Percentiles rank a stretch among this genome's conserved stretches.
Conservation (phyloP, 2,329 filamentous ascomycete genomes). For the Epichloe sp. region DNA sequence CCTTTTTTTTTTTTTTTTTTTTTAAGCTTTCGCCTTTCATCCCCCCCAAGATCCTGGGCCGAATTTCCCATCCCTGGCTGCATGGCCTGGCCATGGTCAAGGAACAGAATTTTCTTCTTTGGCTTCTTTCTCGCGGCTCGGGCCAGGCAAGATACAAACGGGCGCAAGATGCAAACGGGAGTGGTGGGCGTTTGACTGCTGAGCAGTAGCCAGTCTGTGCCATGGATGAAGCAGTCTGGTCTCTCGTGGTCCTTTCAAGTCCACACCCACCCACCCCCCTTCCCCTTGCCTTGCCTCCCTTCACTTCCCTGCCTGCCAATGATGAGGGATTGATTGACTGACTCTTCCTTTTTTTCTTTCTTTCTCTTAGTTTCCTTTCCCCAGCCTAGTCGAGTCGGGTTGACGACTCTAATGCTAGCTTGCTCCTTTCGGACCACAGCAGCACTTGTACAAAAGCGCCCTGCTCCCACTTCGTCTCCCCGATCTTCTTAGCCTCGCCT, state of each 20-base stretch:
- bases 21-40: not conserved
- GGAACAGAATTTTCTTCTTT: conserved; percentile 3
- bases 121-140: conserved; percentile 3
- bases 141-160: not conserved
- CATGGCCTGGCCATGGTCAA: not conserved
- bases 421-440: not conserved
- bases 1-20: not conserved
- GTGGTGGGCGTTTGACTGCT: not conserved
- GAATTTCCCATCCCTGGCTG: conserved; percentile 5
- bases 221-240: not conserved
- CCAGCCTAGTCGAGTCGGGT: not conserved
- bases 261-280: not conserved
- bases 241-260: not conserved
- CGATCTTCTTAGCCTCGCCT: not conserved
- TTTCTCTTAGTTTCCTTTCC: not conserved
- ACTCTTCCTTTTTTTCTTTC: not conserved
- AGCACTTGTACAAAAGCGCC: conserved; percentile 10
- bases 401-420: not conserved
- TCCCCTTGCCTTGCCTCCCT: not conserved
- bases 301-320: conserved; percentile 4
- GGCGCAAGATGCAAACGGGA: not conserved
- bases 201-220: not conserved
- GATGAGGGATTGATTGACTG: conserved; percentile 2
- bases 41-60: conserved; percentile 4
- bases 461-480: conserved; percentile 8